Percentiles rank a stretch among this genome's conserved stretches.
Conservation (phyloP, 257 asterid species). For the Fraxinus cuspidata region DNA sequence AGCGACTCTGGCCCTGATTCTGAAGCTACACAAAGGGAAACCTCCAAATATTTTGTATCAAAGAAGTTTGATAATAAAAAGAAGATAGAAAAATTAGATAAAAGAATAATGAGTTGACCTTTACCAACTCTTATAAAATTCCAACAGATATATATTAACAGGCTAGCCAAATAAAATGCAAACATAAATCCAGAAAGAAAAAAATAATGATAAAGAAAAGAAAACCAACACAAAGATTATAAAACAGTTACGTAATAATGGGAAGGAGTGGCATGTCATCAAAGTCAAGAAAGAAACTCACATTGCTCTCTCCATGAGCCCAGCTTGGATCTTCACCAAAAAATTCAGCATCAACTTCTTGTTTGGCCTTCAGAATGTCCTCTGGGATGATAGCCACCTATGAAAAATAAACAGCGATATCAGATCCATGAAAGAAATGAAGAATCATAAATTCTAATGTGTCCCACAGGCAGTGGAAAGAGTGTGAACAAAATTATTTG, state of each 20-base stretch:
- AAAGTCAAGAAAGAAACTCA: slow-evolving; percentile 27
- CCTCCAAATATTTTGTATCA: background rate
- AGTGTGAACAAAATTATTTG: background rate
- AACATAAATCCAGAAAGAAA: slow-evolving; percentile 1
- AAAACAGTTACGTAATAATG: background rate
- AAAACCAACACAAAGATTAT: background rate
- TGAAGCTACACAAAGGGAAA: slow-evolving; percentile 32
- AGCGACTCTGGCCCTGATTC: slow-evolving; percentile 38
- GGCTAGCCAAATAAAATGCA: background rate
- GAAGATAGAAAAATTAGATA: too few relatives aligned
- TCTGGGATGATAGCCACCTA: slow-evolving; percentile 47
- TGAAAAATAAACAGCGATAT: slow-evolving; percentile 4
- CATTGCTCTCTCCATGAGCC: slow-evolving; percentile 46
- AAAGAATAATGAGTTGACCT: background rate
- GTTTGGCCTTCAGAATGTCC: slow-evolving; percentile 47
- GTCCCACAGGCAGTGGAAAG: background rate
- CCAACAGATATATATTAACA: slow-evolving; percentile 6
- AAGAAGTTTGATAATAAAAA: background rate
- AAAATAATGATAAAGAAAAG: background rate
- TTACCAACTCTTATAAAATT: background rate
- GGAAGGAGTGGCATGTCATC: background rate
- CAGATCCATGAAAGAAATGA: background rate
- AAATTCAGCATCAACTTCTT: slow-evolving; percentile 59
- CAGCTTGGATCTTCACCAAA: slow-evolving; percentile 55
- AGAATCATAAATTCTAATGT: background rate